Conservation (phyloP, 1,284 basidiomycete genomes). For the Coniophora puteana region DNA sequence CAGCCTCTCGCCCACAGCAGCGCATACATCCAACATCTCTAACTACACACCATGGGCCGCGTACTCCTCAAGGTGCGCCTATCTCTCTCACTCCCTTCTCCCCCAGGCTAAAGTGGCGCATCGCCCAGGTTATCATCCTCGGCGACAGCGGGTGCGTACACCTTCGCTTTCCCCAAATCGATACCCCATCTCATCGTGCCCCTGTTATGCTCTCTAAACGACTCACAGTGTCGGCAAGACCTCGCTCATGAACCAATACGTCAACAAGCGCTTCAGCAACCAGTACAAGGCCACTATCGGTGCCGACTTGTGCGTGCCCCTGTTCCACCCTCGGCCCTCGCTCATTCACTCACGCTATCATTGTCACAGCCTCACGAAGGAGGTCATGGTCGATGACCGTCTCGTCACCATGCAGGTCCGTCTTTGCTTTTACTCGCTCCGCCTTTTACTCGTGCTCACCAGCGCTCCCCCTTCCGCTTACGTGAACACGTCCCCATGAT, state of each 20-base stretch:
- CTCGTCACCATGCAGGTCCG: constrained; percentile 97
- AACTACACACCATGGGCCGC: constrained; percentile 72
- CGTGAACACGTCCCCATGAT: too few species aligned
- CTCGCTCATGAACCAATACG: constrained; percentile 99
- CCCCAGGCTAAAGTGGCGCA: background rate
- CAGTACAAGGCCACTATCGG: constrained; percentile 99
- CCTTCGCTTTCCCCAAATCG: constrained; percentile 8
- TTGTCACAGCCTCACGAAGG: constrained; percentile 83
- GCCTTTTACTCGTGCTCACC: too few species aligned
- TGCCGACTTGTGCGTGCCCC: constrained; percentile 73
- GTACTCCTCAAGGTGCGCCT: constrained; percentile 88
- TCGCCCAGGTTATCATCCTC: constrained; percentile 88
- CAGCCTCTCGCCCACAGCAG: too few species aligned
- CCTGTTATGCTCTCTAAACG: too few species aligned
- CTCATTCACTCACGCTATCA: constrained; percentile 12
- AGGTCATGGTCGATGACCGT: constrained; percentile 97
- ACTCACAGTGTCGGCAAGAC: constrained; percentile 98
- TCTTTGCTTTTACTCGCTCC: constrained; percentile 9
- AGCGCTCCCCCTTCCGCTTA: too few species aligned
- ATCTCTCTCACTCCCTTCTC: background rate
- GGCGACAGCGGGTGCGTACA: constrained; percentile 90
- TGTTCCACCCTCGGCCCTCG: constrained; percentile 10
- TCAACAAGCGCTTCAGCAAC: constrained; percentile 99
- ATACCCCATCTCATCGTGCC: background rate
- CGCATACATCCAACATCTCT: too few species aligned